phyloP scores from a whole-genome alignment of 108 stramenopile species.

The Conticribra weissflogii region DNA sequence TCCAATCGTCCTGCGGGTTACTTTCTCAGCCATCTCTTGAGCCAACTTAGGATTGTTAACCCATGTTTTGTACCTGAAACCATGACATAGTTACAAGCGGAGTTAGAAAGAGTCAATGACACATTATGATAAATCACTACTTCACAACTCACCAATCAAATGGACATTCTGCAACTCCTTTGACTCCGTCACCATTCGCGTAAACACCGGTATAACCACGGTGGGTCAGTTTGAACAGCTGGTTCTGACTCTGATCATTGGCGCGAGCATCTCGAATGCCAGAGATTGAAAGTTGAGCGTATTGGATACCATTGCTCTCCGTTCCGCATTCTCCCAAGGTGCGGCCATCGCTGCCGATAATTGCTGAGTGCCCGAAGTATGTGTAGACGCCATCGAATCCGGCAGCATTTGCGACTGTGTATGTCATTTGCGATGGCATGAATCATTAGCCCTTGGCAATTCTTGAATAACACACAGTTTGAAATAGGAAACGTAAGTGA shows the following conservation, averaged over 20 bases:
- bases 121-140: neutral
- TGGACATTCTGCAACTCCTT: slow-evolving; percentile 59
- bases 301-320: slow-evolving; percentile 71
- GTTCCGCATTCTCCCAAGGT: slow-evolving; percentile 85
- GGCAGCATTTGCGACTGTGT: slow-evolving; percentile 75
- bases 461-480: neutral
- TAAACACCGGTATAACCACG: slow-evolving; percentile 63
- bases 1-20: slow-evolving; percentile 78
- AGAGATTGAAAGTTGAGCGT: slow-evolving; percentile 72
- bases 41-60: slow-evolving; percentile 76
- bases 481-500: neutral
- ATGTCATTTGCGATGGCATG: neutral
- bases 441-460: too few relatives aligned
- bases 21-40: slow-evolving; percentile 68
- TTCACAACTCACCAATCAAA: slow-evolving; percentile 31
- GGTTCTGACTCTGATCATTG: slow-evolving; percentile 84
- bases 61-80: slow-evolving; percentile 71
- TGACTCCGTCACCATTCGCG: slow-evolving; percentile 80
- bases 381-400: slow-evolving; percentile 82
- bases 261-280: slow-evolving; percentile 73
- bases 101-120: neutral
- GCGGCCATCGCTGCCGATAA: slow-evolving; percentile 75
- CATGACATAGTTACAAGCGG: neutral
- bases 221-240: slow-evolving; percentile 80
- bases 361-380: slow-evolving; percentile 74